phyloP scores from a whole-genome alignment of 73 alveolate genomes.

The Paramecium pentaurelia region DNA sequence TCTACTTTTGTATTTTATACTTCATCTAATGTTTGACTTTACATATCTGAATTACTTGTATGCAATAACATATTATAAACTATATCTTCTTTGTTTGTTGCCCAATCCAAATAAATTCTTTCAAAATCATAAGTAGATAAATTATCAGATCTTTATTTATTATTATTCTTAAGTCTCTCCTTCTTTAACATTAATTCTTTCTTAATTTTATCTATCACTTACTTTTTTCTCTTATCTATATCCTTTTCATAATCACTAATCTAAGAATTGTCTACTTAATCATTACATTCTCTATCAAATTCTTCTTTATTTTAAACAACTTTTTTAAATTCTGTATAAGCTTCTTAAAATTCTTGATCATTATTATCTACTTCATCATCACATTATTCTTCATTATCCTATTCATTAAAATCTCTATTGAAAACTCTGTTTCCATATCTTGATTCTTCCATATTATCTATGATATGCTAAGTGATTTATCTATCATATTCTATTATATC shows the following conservation, averaged over 20 bases:
- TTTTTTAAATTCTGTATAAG: background rate
- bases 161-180: background rate
- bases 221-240: background rate
- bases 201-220: background rate
- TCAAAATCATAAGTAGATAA: background rate
- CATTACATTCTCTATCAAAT: background rate
- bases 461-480: background rate
- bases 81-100: background rate
- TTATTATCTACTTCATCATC: background rate
- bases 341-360: background rate
- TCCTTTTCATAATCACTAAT: background rate
- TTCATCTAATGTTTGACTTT: background rate
- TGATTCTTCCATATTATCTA: background rate
- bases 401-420: background rate
- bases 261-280: background rate
- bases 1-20: background rate
- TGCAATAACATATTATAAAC: background rate
- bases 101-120: conserved; percentile 16
- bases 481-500: background rate
- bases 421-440: background rate
- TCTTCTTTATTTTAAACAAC: background rate
- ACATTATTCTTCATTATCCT: background rate
- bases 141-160: background rate
- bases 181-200: background rate
- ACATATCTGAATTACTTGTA: background rate